Conservation (phyloP, 257 asterid genomes). For the Parsonsia alboflavescens region DNA sequence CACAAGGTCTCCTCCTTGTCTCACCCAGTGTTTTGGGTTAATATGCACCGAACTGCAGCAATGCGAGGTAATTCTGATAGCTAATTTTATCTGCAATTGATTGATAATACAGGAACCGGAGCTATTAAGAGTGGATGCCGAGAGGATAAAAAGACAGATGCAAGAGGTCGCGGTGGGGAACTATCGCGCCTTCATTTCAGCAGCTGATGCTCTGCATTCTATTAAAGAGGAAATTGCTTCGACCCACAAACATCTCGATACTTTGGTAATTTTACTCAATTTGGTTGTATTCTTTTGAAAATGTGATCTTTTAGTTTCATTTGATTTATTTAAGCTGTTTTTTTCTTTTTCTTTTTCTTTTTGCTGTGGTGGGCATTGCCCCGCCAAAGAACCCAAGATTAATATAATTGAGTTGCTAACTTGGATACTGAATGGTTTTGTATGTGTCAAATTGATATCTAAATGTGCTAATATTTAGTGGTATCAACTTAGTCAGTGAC, state of each 20-base stretch:
- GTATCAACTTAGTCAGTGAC: too few relatives aligned
- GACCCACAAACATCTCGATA: constrained; percentile 77
- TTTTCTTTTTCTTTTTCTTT: neutral
- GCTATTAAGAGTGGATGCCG: constrained; percentile 86
- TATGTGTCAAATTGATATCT: neutral
- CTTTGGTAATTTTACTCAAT: constrained; percentile 47
- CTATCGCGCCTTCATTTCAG: constrained; percentile 83
- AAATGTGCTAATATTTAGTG: neutral
- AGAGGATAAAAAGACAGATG: constrained; percentile 97
- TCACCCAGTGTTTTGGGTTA: neutral
- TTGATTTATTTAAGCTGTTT: neutral
- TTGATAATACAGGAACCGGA: constrained; percentile 68
- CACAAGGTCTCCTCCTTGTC: constrained; percentile 58
- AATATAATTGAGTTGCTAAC: neutral
- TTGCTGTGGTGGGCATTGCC: neutral
- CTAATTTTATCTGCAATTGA: constrained; percentile 12
- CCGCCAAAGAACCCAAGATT: neutral
- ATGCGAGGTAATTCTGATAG: neutral
- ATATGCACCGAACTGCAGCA: neutral
- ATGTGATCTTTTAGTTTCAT: neutral
- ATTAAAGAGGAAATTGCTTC: constrained; percentile 82
- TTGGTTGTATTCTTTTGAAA: neutral
- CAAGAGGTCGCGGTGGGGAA: constrained; percentile 98
- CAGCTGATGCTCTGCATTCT: constrained; percentile 86
- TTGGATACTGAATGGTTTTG: neutral